Percentiles rank a stretch among this genome's conserved stretches.
phyloP scores from a whole-genome alignment of 495 filamentous ascomycete genomes.

The Aeminium ludgeri region DNA sequence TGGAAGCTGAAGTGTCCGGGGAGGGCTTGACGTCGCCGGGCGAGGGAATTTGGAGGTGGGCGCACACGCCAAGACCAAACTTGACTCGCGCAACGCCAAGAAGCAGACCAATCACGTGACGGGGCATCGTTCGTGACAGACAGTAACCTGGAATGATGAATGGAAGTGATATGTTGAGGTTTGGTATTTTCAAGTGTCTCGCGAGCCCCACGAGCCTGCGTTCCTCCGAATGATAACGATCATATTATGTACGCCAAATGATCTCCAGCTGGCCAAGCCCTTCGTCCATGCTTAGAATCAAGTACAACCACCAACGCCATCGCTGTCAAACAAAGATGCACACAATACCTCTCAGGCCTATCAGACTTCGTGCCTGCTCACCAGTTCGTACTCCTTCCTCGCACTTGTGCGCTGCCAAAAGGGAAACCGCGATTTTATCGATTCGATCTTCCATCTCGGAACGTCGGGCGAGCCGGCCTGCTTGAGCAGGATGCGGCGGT shows the following conservation, averaged over 20 bases:
- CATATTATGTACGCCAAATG: background rate
- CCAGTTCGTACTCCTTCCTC: constrained; percentile 20
- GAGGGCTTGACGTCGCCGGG: no score
- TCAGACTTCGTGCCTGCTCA: constrained; percentile 22
- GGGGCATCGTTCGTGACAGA: no score
- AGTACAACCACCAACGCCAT: constrained; percentile 4
- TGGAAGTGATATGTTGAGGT: no score
- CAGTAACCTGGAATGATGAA: no score
- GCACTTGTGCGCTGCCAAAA: constrained; percentile 20
- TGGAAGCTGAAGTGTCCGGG: no score
- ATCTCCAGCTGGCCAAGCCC: constrained; percentile 1
- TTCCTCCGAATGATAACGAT: no score
- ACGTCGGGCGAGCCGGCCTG: background rate
- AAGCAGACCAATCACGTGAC: no score
- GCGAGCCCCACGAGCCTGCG: no score
- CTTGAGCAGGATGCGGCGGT: constrained; percentile 8
- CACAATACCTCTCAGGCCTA: background rate
- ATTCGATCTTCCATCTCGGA: constrained; percentile 9
- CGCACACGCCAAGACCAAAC: no score
- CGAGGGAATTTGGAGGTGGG: no score
- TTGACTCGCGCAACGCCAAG: no score
- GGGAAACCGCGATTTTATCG: constrained; percentile 11
- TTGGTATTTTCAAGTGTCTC: no score
- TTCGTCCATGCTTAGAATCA: background rate
- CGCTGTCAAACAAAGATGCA: background rate